Base-by-base conservation (phyloP, 73 alveolate species). In the Paramecium bursaria region DNA sequence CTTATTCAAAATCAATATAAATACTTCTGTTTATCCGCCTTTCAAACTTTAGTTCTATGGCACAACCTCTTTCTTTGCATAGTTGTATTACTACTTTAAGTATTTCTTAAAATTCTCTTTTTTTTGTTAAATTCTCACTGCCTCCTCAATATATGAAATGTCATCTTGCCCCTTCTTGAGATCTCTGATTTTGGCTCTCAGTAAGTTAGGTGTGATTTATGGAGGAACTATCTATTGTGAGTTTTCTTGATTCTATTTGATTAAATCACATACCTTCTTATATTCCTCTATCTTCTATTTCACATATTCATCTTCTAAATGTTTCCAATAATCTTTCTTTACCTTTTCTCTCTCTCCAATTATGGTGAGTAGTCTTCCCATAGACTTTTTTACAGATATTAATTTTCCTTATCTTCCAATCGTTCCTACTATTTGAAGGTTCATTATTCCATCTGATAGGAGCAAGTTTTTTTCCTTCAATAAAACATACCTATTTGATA, bases 391-490 rank as follows among this genome's bases (percentile, higher is more conserved):
- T 7, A 92, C 92, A 53, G 89, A 44, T 0, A 48, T 61, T 22
- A 79, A 73, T 55, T 73, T 79, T 10, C 89, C 89, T 73, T 49
- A 49, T 46, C 76, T 53, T 4, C 89, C 89, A 21, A 31, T 79
- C 25, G 30, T 73, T 39, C 76, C 89, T 33, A 53, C 33, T 13
- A 79, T 54, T 21, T 79, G 51, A 49, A 33, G 29, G 51, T 48
- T 48, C 51, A 53, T 53, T 1, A 53, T 61, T 25, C 76, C 76
- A 79, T 92, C 97, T 46, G 93, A 54, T 74, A 82, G 42, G 35
- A 92, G 86, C 73, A 75, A 79, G 86, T 92, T 92, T 85, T 92
- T 92, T 77, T 92, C 97, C 33, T 87, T 92, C 46, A 92, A 54
- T 42, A 91, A 85, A 17, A 92, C 95, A 86, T 92, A 92, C 89